A percentile compares a stretch with the other conserved stretches of the same genome.
These are phyloP conservation scores for Microbotryomycetes sp. DNA, from an alignment of 1,284 basidiomycete species.

Conservation along the genomic window DNA sequence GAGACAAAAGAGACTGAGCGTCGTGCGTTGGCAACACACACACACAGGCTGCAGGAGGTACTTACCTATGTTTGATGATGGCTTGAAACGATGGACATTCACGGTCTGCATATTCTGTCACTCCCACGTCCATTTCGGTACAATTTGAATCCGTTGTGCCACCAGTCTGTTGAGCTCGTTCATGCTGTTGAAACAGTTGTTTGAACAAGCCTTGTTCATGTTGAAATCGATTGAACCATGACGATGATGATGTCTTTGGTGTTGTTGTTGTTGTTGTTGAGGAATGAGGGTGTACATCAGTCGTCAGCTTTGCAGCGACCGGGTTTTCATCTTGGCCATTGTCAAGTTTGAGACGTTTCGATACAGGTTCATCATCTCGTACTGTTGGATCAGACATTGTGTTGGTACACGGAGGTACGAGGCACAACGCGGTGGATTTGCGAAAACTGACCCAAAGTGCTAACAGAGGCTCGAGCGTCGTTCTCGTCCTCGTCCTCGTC, in stretches of 20 bases:
- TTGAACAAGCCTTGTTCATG: background rate
- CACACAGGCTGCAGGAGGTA: background rate
- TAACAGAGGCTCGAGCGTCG: too few relatives aligned
- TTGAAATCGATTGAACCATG: background rate
- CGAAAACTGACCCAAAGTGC: too few relatives aligned
- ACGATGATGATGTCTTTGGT: background rate
- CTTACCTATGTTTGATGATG: constrained; percentile 89
- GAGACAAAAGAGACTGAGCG: background rate
- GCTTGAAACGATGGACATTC: constrained; percentile 69
- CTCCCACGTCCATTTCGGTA: constrained; percentile 75
- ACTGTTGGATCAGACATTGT: too few relatives aligned
- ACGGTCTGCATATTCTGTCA: constrained; percentile 74
- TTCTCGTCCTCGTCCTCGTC: too few relatives aligned
- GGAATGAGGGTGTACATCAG: too few relatives aligned
- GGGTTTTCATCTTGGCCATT: too few relatives aligned
- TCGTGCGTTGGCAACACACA: background rate
- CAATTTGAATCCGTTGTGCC: constrained; percentile 11
- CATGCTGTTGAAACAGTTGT: background rate
- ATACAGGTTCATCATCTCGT: too few relatives aligned
- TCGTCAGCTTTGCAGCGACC: too few relatives aligned
- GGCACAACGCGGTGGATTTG: too few relatives aligned
- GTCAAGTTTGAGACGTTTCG: too few relatives aligned
- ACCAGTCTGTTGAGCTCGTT: too few relatives aligned
- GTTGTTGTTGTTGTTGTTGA: background rate
- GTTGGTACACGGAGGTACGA: too few relatives aligned